Conservation (phyloP, 345 rosid genomes). For the Bruguiera gymnorhiza region DNA sequence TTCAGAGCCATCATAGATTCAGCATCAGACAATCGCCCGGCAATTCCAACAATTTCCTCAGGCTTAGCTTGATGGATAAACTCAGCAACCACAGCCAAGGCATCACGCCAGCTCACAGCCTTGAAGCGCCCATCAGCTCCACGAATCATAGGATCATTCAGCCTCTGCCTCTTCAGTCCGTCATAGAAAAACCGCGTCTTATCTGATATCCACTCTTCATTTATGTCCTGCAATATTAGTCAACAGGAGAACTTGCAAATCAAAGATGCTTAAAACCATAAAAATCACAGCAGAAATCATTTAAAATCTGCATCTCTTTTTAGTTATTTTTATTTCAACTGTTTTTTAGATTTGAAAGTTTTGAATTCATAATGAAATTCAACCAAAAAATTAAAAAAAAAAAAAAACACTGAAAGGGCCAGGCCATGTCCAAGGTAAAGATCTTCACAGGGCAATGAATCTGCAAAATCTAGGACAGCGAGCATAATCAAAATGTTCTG, state of each 20-base stretch:
- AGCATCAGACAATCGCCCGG: conserved; percentile 92
- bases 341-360: too few relatives aligned
- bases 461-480: too few relatives aligned
- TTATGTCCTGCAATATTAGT: conserved; percentile 69
- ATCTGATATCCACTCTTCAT: conserved; percentile 99
- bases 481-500: too few relatives aligned
- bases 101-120: conserved; percentile 95
- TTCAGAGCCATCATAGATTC: conserved; percentile 98
- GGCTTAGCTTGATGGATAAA: conserved; percentile 68
- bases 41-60: conserved; percentile 84
- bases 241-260: conserved; percentile 10
- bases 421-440: too few relatives aligned
- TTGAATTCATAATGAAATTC: too few relatives aligned
- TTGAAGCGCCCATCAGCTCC: conserved; percentile 86
- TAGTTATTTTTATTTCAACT: too few relatives aligned
- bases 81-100: conserved; percentile 86
- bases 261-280: conserved; percentile 4
- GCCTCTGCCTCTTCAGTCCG: conserved; percentile 97
- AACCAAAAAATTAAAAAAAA: too few relatives aligned
- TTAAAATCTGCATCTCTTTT: too few relatives aligned
- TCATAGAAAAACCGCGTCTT: conserved; percentile 94
- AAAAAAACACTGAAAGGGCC: too few relatives aligned
- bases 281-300: neutral
- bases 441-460: too few relatives aligned
- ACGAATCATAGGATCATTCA: conserved; percentile 97